Base-by-base conservation (phyloP, 2,329 filamentous ascomycete genomes). In the Penicillium sclerotigenum region DNA sequence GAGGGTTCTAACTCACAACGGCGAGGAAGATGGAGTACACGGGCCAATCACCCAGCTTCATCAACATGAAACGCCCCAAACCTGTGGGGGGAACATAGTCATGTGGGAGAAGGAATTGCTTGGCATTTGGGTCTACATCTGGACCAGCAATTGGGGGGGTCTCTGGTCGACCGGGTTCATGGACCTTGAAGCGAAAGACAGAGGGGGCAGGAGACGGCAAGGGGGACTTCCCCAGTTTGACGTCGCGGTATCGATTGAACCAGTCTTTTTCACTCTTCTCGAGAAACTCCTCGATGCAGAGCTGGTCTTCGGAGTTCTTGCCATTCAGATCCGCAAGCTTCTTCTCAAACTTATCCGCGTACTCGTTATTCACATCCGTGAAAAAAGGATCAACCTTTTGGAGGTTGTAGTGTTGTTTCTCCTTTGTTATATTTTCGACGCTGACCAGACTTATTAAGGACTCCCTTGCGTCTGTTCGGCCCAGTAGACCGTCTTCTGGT, bases 381-480 rank as follows among this genome's bases (percentile, higher is more conserved):
- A 88, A 88, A 74, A 84, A 85, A 4, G 85, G 85, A 64, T 86
- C 84, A 1, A 88, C 83, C 58, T 87, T 84, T 66, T 88, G 85
- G 18, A 87, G 77, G 59, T 82, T 80, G 69, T 82, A 84, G 65
- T 86, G 80, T 52, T 80, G 81, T 68, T 85, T 84, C 58, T 83
- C 50, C 18, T 47, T 47, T n/a, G 37, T 11, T 22, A 52, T 81
- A n/a, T 83, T 82, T 26, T 86, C 78, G 26, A 87, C 79, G 80
- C 31, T 69, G 64, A 10, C 63, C 57, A 47, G 74, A 28, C 81
- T 84, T 36, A 86, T 76, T 20, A 77, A 73, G 3, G 79, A 81
- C 34, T 71, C 71, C 59, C 70, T 75, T 62, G 73, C 75, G 48
- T 73, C 68, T 52, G 70, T 65, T 53, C 72, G 68, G 29, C 41